A percentile compares a stretch with the other conserved stretches of the same genome.
Conservation (phyloP, 1,284 basidiomycete genomes). For the Tilletiopsis washingtonensis region DNA sequence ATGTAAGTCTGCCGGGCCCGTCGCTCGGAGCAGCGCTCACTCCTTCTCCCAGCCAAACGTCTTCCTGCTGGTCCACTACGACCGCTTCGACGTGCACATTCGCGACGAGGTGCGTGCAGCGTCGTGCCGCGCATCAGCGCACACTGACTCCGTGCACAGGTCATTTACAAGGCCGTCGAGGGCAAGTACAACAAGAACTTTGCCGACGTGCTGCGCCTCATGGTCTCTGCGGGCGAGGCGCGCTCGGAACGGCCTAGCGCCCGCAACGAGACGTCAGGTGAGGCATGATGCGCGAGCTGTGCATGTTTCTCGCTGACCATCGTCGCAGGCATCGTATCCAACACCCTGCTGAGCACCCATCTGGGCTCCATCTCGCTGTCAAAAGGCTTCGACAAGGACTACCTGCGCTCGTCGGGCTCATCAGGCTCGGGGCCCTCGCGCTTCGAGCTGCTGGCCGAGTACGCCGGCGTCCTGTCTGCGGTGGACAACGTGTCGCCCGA, state of each 20-base stretch:
- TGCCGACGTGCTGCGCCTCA: slow-evolving; percentile 38
- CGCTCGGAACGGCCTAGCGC: slow-evolving; percentile 57
- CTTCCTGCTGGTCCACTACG: slow-evolving; percentile 76
- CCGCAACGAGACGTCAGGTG: no score
- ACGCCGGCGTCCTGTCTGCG: slow-evolving; percentile 64
- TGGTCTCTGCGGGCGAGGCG: slow-evolving; percentile 46
- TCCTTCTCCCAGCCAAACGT: slow-evolving; percentile 56
- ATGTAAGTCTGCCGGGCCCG: slow-evolving; percentile 5
- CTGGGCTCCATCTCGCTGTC: slow-evolving; percentile 27
- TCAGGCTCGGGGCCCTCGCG: slow-evolving; percentile 12
- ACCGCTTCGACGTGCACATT: slow-evolving; percentile 78
- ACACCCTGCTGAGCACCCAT: no score
- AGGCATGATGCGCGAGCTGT: no score
- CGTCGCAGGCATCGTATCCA: no score
- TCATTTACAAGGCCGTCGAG: slow-evolving; percentile 15
- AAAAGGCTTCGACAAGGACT: slow-evolving; percentile 52
- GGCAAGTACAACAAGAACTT: slow-evolving; percentile 36
- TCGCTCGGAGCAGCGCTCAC: neutral
- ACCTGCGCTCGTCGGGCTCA: slow-evolving; percentile 8
- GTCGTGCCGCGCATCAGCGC: neutral
- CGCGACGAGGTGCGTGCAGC: slow-evolving; percentile 65
- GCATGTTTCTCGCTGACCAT: slow-evolving; percentile 16
- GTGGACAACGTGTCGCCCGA: slow-evolving; percentile 70
- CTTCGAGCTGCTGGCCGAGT: slow-evolving; percentile 51
- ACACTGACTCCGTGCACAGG: neutral